phyloP scores from a whole-genome alignment of 306 rosid genomes.

The Prunus campanulata region DNA sequence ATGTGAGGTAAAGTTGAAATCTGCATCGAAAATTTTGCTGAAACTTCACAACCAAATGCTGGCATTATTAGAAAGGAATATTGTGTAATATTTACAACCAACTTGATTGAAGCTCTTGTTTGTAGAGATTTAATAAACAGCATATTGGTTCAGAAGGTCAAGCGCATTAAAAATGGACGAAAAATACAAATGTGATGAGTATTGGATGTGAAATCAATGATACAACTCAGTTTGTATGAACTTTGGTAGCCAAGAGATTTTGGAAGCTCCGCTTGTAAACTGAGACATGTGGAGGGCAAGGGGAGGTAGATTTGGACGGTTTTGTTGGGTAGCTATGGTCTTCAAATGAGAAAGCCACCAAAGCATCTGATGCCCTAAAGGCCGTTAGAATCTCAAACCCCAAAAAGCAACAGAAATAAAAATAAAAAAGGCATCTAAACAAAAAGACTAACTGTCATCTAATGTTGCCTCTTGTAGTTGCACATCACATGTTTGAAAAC shows the following conservation, averaged over 20 bases:
- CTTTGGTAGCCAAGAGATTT: background rate
- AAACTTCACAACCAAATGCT: background rate
- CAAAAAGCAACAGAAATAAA: too few species aligned
- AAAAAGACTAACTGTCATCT: background rate
- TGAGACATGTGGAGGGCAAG: background rate
- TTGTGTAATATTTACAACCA: too few species aligned
- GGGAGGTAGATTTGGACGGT: background rate
- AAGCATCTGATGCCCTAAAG: background rate
- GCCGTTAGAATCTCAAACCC: conserved; percentile 1
- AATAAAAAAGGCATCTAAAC: background rate
- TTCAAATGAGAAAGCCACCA: background rate
- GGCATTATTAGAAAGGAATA: too few species aligned
- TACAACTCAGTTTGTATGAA: background rate
- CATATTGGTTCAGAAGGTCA: background rate
- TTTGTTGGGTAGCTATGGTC: conserved; percentile 1
- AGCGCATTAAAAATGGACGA: background rate
- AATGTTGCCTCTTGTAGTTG: background rate
- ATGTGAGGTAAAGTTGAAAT: background rate
- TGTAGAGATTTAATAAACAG: background rate
- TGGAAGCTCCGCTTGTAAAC: background rate
- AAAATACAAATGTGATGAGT: background rate
- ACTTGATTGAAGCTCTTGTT: background rate
- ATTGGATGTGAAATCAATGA: background rate
- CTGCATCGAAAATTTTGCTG: background rate
- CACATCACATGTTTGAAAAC: background rate